Percentiles rank a stretch among this genome's conserved stretches.
These are phyloP conservation scores for Butyriboletus appendiculatus DNA, from an alignment of 1,284 basidiomycete species.

Conservation along the genomic window DNA sequence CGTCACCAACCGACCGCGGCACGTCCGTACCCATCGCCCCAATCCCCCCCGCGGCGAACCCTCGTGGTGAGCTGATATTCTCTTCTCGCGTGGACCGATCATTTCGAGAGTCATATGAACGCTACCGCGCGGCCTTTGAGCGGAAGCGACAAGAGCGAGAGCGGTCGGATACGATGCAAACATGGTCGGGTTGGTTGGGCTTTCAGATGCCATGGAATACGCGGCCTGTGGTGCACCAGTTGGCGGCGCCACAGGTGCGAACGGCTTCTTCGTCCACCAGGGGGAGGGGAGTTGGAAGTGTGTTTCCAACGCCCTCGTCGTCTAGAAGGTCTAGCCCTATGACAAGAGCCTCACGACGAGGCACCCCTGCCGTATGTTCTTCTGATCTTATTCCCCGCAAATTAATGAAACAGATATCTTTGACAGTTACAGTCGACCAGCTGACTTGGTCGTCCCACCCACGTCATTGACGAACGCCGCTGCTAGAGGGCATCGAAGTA, in stretches of 20 bases:
- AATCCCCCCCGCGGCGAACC: conserved; percentile 88
- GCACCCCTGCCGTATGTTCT: conserved; percentile 29
- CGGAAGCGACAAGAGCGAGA: conserved; percentile 70
- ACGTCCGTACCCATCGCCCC: conserved; percentile 60
- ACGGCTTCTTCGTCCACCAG: conserved; percentile 35
- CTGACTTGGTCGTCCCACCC: conserved; percentile 8
- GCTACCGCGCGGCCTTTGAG: conserved; percentile 92
- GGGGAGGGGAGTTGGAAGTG: conserved; percentile 35
- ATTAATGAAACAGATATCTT: conserved; percentile 28
- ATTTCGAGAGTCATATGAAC: conserved; percentile 92
- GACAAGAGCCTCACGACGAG: conserved; percentile 36
- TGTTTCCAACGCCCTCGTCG: conserved; percentile 39
- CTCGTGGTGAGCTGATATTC: conserved; percentile 96
- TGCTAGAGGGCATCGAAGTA: not conserved
- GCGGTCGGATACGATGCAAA: conserved; percentile 42
- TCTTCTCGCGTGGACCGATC: conserved; percentile 80
- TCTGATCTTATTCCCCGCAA: conserved; percentile 17
- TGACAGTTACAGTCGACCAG: conserved; percentile 15
- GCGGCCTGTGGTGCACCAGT: conserved; percentile 14
- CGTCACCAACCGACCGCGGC: conserved; percentile 33
- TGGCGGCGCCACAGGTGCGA: conserved; percentile 23
- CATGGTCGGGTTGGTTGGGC: conserved; percentile 44
- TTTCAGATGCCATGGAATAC: conserved; percentile 45
- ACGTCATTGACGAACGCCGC: not conserved
- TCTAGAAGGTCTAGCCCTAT: conserved; percentile 46